Percentiles rank a stretch among this genome's conserved stretches.
These are phyloP conservation scores for Taphrina deformans DNA, from an alignment of 1,139 yeast genomes.

Conservation along the genomic window DNA sequence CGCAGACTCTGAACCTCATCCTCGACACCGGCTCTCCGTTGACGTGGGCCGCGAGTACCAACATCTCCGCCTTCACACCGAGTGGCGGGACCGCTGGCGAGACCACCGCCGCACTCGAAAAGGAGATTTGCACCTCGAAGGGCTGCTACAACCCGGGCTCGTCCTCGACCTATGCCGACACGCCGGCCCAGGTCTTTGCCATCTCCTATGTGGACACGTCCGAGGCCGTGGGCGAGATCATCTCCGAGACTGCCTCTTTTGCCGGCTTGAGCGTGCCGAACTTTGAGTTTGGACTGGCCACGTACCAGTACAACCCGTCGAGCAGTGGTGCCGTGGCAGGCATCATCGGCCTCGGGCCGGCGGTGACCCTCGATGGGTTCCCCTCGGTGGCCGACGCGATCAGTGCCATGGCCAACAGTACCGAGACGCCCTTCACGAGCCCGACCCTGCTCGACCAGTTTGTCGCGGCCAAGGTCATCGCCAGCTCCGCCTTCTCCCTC, in stretches of 20 bases:
- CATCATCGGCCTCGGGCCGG: constrained; percentile 33
- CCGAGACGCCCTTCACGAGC: constrained; percentile 7
- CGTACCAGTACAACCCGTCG: constrained; percentile 23
- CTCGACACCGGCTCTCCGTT: constrained; percentile 57
- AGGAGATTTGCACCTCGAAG: constrained; percentile 21
- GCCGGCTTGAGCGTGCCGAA: constrained; percentile 17
- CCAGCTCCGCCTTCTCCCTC: constrained; percentile 54
- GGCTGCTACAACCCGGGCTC: constrained; percentile 20
- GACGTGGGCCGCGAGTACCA: constrained; percentile 15
- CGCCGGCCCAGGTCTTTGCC: constrained; percentile 24
- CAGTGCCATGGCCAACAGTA: constrained; percentile 1
- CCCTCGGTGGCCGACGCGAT: constrained; percentile 7
- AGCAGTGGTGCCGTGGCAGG: constrained; percentile 22
- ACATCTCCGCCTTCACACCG: constrained; percentile 15
- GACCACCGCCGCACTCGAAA: constrained; percentile 2
- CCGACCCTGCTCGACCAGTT: constrained; percentile 18
- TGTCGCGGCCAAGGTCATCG: constrained; percentile 42
- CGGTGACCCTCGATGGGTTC: constrained; percentile 19
- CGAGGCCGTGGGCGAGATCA: constrained; percentile 30
- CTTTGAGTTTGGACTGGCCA: constrained; percentile 32
- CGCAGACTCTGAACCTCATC: constrained; percentile 55
- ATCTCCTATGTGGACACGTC: constrained; percentile 31
- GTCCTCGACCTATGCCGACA: constrained; percentile 6
- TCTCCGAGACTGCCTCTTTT: constrained; percentile 21
- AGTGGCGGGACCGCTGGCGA: constrained; percentile 18